Evolutionary conservation across 108 stramenopile species (phyloP).

Genomic region (Stephanodiscus triporus): DNA sequence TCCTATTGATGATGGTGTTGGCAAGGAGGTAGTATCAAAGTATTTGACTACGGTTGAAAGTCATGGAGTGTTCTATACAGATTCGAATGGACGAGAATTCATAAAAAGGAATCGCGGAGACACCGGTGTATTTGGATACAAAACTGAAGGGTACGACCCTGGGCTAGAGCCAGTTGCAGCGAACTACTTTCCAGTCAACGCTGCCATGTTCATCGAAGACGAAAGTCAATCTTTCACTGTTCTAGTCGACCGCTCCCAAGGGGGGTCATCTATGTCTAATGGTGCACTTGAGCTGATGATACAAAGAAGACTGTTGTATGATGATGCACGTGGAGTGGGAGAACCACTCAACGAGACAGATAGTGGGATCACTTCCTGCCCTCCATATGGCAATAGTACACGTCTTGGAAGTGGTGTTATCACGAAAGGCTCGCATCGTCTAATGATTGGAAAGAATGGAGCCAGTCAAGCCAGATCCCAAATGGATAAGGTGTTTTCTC

Average conservation of each 20-base stretch:
- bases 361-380: slow-evolving; percentile 73
- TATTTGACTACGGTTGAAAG: slow-evolving; percentile 66
- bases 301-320: slow-evolving; percentile 80
- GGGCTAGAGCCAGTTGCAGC: slow-evolving; percentile 86
- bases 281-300: slow-evolving; percentile 95
- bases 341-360: slow-evolving; percentile 89
- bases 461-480: slow-evolving; percentile 61
- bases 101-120: slow-evolving; percentile 71
- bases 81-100: slow-evolving; percentile 97
- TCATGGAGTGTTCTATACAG: slow-evolving; percentile 85
- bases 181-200: slow-evolving; percentile 96
- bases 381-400: slow-evolving; percentile 82
- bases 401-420: slow-evolving; percentile 83
- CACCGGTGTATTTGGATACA: slow-evolving; percentile 55
- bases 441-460: slow-evolving; percentile 70
- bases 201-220: slow-evolving; percentile 91
- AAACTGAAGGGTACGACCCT: slow-evolving; percentile 7
- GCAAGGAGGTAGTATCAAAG: slow-evolving; percentile 87
- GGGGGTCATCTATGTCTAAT: slow-evolving; percentile 81
- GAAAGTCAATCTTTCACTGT: slow-evolving; percentile 61
- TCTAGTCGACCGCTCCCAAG: slow-evolving; percentile 89
- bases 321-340: slow-evolving; percentile 74
- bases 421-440: slow-evolving; percentile 84
- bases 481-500: slow-evolving; percentile 84
- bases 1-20: slow-evolving; percentile 78